These are phyloP conservation scores for Penicillium daleae DNA, from an alignment of 495 filamentous ascomycete species.

Conservation along the genomic window DNA sequence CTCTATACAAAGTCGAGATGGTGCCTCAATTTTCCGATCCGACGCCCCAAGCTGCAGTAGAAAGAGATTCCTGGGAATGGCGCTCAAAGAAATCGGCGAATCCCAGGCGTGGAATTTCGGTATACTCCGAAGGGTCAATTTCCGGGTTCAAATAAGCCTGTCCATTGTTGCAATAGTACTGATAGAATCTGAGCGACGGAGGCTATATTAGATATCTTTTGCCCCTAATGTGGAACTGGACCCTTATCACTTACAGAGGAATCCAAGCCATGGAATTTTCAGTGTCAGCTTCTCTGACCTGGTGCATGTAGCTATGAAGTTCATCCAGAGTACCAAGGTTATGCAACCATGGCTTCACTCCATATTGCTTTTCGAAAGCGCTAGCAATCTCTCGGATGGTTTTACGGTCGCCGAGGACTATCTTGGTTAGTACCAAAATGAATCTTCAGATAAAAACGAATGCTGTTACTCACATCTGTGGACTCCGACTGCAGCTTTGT, in stretches of 20 bases:
- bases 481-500: neutral
- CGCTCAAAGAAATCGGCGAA: too few species aligned
- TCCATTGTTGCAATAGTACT: constrained; percentile 1
- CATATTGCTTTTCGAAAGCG: neutral
- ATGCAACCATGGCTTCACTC: neutral
- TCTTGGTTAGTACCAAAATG: neutral
- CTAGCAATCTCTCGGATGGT: neutral
- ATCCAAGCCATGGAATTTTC: neutral
- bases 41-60: too few species aligned
- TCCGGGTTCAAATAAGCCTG: neutral
- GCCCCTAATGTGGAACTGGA: neutral
- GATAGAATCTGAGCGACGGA: neutral
- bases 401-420: neutral
- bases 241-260: neutral
- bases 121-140: neutral
- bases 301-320: neutral
- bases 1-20: too few species aligned
- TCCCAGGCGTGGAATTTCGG: too few species aligned
- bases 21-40: too few species aligned
- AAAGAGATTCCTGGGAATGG: too few species aligned
- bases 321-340: neutral
- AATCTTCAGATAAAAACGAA: too few species aligned
- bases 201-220: neutral
- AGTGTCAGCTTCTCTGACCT: neutral
- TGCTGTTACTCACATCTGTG: neutral